Evolutionary conservation across 2,329 filamentous ascomycete species (phyloP).

Genomic region (Cyanodermella asteris): DNA sequence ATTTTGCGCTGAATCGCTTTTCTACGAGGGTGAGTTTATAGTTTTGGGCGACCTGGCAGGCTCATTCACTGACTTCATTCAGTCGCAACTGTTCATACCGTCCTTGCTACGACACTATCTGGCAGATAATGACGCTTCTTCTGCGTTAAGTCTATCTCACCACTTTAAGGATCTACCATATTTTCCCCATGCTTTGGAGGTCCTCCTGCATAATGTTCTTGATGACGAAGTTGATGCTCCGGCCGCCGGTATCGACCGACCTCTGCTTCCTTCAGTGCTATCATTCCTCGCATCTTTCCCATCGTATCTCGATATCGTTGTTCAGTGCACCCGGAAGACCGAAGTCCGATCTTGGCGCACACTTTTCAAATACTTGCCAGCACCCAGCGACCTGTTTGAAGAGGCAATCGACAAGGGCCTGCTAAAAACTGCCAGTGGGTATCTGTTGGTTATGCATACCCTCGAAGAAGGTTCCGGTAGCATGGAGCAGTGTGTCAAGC

Average conservation of each 20-base stretch:
- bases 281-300: conserved; percentile 52
- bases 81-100: conserved; percentile 86
- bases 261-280: conserved; percentile 27
- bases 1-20: conserved; percentile 76
- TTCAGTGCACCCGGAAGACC: conserved; percentile 93
- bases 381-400: conserved; percentile 80
- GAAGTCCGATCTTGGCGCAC: conserved; percentile 90
- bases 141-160: conserved; percentile 60
- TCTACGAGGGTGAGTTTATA: conserved; percentile 49
- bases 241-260: conserved; percentile 34
- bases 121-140: conserved; percentile 50
- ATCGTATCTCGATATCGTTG: conserved; percentile 80
- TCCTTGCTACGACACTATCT: conserved; percentile 67
- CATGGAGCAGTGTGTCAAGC: conserved; percentile 51
- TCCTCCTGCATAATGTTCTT: conserved; percentile 76
- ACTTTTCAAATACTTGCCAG: conserved; percentile 74
- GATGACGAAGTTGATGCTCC: conserved; percentile 77
- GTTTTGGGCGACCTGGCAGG: not conserved
- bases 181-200: conserved; percentile 78
- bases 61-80: not conserved
- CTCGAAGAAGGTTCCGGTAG: conserved; percentile 27
- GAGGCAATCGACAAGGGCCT: conserved; percentile 67
- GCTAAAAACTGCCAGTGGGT: conserved; percentile 87
- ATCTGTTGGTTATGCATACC: conserved; percentile 84
- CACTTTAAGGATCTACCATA: conserved; percentile 77